Evolutionary conservation across 2,329 filamentous ascomycete genomes (phyloP).

Genomic region (Remersonia thermophila): DNA sequence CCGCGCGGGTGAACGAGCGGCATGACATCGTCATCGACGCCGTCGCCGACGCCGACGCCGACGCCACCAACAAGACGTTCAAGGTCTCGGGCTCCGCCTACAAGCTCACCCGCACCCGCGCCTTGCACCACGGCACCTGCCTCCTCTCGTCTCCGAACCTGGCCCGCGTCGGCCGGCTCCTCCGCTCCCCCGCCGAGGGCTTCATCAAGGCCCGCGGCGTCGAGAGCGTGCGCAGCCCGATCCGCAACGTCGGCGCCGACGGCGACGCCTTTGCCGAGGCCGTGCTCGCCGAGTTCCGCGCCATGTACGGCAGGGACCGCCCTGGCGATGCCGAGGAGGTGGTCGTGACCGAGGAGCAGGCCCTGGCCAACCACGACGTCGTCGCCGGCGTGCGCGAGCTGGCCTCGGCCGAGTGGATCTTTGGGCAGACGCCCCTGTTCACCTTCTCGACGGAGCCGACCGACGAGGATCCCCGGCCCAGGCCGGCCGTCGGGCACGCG

Average conservation of each 20-base stretch:
- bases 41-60: background rate
- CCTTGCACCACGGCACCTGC: conserved; percentile 88
- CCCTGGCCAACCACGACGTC: conserved; percentile 28
- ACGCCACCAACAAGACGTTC: background rate
- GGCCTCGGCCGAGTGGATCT: conserved; percentile 58
- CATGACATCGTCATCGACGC: conserved; percentile 73
- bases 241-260: conserved; percentile 61
- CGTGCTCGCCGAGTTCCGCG: conserved; percentile 52
- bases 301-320: conserved; percentile 44
- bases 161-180: conserved; percentile 50
- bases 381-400: conserved; percentile 28
- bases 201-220: conserved; percentile 76
- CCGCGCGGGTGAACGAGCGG: conserved; percentile 61
- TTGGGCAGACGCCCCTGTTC: conserved; percentile 76
- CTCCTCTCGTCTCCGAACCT: conserved; percentile 69
- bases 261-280: conserved; percentile 36
- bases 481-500: conserved; percentile 36
- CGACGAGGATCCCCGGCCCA: conserved; percentile 43
- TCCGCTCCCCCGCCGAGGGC: conserved; percentile 65
- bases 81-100: conserved; percentile 63
- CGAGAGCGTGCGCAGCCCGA: conserved; percentile 76
- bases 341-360: conserved; percentile 37
- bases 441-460: conserved; percentile 51
- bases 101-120: conserved; percentile 70
- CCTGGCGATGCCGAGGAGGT: conserved; percentile 20